Base-by-base conservation (phyloP, 805 yeast species). In the Candida adriatica region DNA sequence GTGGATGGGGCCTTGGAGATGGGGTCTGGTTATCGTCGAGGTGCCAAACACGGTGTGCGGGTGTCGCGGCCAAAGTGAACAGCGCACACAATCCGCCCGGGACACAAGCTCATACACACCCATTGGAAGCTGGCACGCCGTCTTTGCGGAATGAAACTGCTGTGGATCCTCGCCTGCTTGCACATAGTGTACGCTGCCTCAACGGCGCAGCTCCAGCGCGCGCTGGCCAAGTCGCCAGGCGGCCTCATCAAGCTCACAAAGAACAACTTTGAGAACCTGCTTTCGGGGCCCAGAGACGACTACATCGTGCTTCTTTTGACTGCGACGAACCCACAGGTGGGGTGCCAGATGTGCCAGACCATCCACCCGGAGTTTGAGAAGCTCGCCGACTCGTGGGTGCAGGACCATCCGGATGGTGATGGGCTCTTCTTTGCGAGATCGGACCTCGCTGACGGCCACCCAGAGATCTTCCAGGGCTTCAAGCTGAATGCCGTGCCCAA, bases 401-500 rank as follows among this genome's bases (percentile, higher is more conserved):
- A 64, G 23, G 77, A 70, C 26, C 77, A 73, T 46, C 80, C 85
- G 14, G 58, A 61, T 37, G 71, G 63, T 25, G 70, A 66, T 27
- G 69, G 64, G 18, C 58, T 88, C 23, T 77, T 71, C 61, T 84
- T 90, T 55, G 83, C 84, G 13, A 59, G 67, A 26, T 77, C 94
- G 11, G 95, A 90, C 49, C 77, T 83, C 49, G 59, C 65, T 27
- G 73, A 73, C 28, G 66, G 76, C 11, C 68, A 67, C 45, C 59
- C 62, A 11, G 61, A 80, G 44, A 48, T 62, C 6, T 62, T 64
- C 48, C 52, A 53, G 33, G 49, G 41, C 15, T 64, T 62, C 53
- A 53, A 68, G 20, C 58, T 90, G 46, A 71, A 72, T 43, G 75
- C 76, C 34, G 95, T 90, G 17, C 98, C 98, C 18, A 77, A 82